Percentiles rank a stretch among this genome's conserved stretches.
Evolutionary conservation across 2,329 filamentous ascomycete species (phyloP).

Genomic region (Alternaria hordeiaustralica): DNA sequence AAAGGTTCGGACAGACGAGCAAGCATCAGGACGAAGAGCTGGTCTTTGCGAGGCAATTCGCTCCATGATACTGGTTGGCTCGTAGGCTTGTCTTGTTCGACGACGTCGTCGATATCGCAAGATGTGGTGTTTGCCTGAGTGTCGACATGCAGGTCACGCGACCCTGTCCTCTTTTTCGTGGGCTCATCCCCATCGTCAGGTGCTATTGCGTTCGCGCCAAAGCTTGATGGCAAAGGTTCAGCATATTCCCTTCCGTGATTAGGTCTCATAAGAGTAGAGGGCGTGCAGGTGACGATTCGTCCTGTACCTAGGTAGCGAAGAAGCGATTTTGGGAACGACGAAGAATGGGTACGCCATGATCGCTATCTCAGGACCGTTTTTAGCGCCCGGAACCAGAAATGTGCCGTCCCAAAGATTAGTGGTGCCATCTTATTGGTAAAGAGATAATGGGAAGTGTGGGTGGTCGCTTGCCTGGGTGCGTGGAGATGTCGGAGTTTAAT

Average conservation of each 20-base stretch:
- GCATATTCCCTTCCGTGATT: not conserved
- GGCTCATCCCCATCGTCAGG: not conserved
- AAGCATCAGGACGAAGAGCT: conserved; percentile 78
- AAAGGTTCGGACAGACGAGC: conserved; percentile 83
- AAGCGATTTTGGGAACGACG: not conserved
- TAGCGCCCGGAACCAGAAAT: not conserved
- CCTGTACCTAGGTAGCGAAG: not conserved
- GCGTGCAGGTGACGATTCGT: not conserved
- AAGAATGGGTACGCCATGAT: not conserved
- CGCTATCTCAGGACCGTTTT: not conserved
- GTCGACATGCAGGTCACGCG: conserved; percentile 27
- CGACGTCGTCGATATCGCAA: conserved; percentile 28
- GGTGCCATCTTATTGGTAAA: conserved; percentile 1
- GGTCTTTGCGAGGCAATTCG: conserved; percentile 76
- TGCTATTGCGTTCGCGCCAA: not conserved
- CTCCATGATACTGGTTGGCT: conserved; percentile 69
- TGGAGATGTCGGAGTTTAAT: conserved; percentile 1
- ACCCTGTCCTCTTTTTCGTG: not conserved
- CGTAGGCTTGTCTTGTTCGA: conserved; percentile 28
- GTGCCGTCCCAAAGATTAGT: not conserved
- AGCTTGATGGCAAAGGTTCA: not conserved
- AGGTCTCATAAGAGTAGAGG: not conserved
- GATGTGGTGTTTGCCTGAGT: conserved; percentile 27
- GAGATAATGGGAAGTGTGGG: not conserved
- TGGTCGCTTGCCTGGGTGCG: conserved; percentile 1